Base-by-base conservation (phyloP, 495 filamentous ascomycete species). In the Penicillium subrubescens region DNA sequence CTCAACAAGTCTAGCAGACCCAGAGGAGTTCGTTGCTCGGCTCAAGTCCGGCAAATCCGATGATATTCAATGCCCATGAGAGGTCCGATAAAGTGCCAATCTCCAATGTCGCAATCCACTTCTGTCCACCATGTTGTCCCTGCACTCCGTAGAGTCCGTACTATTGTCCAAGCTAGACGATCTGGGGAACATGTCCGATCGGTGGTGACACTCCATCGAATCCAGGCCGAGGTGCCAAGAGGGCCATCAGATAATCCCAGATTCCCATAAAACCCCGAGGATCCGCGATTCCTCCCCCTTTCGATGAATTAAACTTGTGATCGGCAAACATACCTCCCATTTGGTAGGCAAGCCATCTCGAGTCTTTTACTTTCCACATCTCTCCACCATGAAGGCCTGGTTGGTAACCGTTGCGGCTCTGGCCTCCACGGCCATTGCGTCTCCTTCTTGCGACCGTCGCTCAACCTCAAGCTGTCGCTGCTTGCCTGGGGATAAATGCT, bases 401-500 rank as follows among this genome's bases (percentile, higher is more conserved):
- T 62, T 71, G 25, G 55, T 61, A 29, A 62, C 66, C 17, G 25
- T 70, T 17, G 67, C 67, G 55, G 69, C 73, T 56, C 63, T 77
- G 21, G 33, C 68, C 25, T 67, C 67, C 2, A 48, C 63, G 23
- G 66, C 59, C 19, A 15, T 66, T 35, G 68, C 67, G n/a, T 58
- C 60, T 50, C 1, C 33, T 3, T 25, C 33, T 8, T 51, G 17
- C 44, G 58, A n/a, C 6, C 51, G 51, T 34, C 4, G n/a, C 25
- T 25, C n/a, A 4, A 25, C 46, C 29, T 31, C 31, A 33, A 33
- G 5, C 31, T 71, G 69, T 12, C 69, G 63, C 59, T 71, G 67
- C 59, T 41, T 71, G 41, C 77, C 77, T 12, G 62, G 57, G 4
- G 81, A 84, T 54, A 46, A 55, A 39, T 76, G 75, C 67, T 83